phyloP scores from a whole-genome alignment of 371 early-diverging fungal genomes.

The Mortierella sp. region DNA sequence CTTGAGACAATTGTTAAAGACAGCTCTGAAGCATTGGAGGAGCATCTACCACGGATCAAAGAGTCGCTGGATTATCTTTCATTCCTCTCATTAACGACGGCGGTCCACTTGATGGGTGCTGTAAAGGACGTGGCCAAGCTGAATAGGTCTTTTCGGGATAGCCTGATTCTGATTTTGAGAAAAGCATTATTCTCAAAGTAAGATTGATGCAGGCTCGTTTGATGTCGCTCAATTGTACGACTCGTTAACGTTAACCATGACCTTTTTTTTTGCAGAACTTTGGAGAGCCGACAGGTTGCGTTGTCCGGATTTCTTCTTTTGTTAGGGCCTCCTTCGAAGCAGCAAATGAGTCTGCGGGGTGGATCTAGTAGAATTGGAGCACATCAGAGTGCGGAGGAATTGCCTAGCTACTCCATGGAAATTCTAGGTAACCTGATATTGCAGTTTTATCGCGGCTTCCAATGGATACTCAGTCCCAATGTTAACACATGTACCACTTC shows the following conservation, averaged over 20 bases:
- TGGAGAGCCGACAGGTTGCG: slow-evolving; percentile 67
- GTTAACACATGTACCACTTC: background rate
- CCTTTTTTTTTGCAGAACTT: slow-evolving; percentile 47
- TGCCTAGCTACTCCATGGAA: slow-evolving; percentile 57
- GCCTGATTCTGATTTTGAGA: slow-evolving; percentile 66
- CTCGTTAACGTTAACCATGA: background rate
- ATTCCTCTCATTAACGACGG: slow-evolving; percentile 61
- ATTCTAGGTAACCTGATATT: slow-evolving; percentile 57
- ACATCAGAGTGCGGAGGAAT: slow-evolving; percentile 10
- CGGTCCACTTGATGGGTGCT: slow-evolving; percentile 61
- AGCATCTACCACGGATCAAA: slow-evolving; percentile 58
- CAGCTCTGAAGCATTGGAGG: slow-evolving; percentile 47
- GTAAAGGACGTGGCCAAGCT: slow-evolving; percentile 60
- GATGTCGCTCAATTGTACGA: background rate
- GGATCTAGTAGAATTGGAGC: slow-evolving; percentile 19
- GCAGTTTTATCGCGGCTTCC: no score
- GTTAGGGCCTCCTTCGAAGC: slow-evolving; percentile 34
- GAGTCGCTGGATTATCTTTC: slow-evolving; percentile 70
- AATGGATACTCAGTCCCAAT: background rate
- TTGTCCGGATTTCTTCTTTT: slow-evolving; percentile 67
- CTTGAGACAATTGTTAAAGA: slow-evolving; percentile 60
- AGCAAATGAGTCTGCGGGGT: slow-evolving; percentile 13
- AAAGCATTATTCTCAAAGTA: slow-evolving; percentile 75
- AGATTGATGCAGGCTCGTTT: background rate
- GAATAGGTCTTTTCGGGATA: slow-evolving; percentile 65